Evolutionary conservation across 768 basidiomycete species (phyloP), one percentile per base, ranked within the genome.

Genomic region (Paxillus involutus): DNA sequence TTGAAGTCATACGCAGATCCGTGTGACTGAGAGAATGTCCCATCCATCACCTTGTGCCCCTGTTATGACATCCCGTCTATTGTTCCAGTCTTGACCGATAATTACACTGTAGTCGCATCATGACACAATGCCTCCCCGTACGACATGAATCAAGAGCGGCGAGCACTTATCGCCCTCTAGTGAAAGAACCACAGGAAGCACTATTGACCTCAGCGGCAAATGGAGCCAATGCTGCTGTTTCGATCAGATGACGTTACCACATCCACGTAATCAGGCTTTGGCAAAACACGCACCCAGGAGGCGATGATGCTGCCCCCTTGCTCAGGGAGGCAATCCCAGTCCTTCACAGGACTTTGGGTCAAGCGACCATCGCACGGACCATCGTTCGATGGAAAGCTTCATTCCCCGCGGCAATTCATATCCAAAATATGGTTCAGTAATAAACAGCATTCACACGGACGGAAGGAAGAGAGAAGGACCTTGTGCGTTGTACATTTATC

Each of bases 251-350:
- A 71, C 68, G 70, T 70, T 59, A 71, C 55, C 36, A 49, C 56
- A 45, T 40, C 49, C 58, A 70, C 69, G 69, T 70, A 70, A 70
- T 70, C 71, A 70, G 70, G 63, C 69, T 70, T 70, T 71, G 63
- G 61, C 69, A 72, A 70, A 32, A 53, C 67, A 71, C 52, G 69
- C 67, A 59, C 67, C 64, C 52, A 41, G 52, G 59, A 51, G 63
- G 59, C 53, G 61, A 59, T 48, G 53, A 49, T 10, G 30, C 53
- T 52, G 48, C 51, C 49, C 51, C 56, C 56, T 44, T 52, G 60
- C 62, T 49, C 26, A 29, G 43, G 43, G 43, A 45, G 56, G 62
- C 30, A 63, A 37, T 60, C 52, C 55, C 40, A 51, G 26, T 50
- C 29, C 62, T 58, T 66, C 53, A 47, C 57, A 57, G 11, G 32